Evolutionary conservation across 805 yeast genomes (phyloP).

Genomic region (Ogataea pignaliae): DNA sequence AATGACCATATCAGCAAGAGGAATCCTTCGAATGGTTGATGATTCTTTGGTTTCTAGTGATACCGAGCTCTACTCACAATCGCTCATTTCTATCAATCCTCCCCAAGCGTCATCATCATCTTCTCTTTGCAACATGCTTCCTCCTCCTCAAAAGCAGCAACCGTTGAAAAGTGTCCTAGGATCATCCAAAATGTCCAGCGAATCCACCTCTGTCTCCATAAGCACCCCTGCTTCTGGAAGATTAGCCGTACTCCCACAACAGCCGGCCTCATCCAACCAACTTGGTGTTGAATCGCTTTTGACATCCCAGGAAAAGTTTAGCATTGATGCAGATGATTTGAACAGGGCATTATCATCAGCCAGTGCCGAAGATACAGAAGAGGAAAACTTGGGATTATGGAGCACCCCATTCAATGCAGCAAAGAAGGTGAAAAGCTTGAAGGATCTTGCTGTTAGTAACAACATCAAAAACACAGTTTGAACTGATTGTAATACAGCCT

Average conservation of each 20-base stretch:
- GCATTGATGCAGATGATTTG: conserved; percentile 30
- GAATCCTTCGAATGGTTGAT: conserved; percentile 35
- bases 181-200: not conserved
- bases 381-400: conserved; percentile 7
- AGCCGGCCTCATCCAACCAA: not conserved
- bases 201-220: not conserved
- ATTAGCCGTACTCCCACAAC: not conserved
- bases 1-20: conserved; percentile 33
- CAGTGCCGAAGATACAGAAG: conserved; percentile 7
- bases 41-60: conserved; percentile 35
- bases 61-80: conserved; percentile 26
- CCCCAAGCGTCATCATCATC: not conserved
- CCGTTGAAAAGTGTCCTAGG: not conserved
- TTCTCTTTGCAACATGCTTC: conserved; percentile 1
- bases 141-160: not conserved
- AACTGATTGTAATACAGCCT: too few species aligned
- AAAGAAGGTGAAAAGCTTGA: not conserved
- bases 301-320: conserved; percentile 12
- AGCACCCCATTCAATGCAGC: conserved; percentile 2
- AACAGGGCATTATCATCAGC: conserved; percentile 18
- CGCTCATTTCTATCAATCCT: conserved; percentile 8
- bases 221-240: not conserved
- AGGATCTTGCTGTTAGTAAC: not conserved
- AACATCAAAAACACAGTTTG: not conserved
- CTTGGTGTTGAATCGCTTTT: not conserved